Evolutionary conservation across 2,329 filamentous ascomycete genomes (phyloP), one percentile per base, ranked within the genome.

Genomic region (Alternaria triticimaculans): DNA sequence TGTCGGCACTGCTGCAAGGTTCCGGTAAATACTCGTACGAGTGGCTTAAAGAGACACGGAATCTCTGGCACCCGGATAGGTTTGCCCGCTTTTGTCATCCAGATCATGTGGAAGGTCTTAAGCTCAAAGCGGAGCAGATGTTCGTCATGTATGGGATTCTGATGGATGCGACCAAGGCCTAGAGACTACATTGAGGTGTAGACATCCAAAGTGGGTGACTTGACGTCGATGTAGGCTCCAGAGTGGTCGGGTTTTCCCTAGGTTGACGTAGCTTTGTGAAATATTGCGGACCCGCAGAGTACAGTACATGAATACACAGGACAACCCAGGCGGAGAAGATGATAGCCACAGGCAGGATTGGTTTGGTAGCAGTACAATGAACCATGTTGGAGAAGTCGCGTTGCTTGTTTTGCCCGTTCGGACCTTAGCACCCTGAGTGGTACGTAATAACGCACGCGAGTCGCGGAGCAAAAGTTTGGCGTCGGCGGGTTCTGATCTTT

Each of bases 21-120:
- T 75, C 74, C 8, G 72, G 66, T 3, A 20, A 48, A 4, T 76
- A 72, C 49, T 69, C 64, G 1, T 62, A 66, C 28, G 68, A 69
- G 15, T 74, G 70, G 64, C 66, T 80, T 26, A 77, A 75, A 60
- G 64, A 70, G 11, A 66, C 71, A 48, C 68, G 77, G 15, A 73
- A 70, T 58, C 48, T 71, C 30, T 80, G 75, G 74, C 77, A 80
- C 43, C 77, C 77, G 33, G 77, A 80, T 48, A 72, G 68, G 26
- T 78, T 79, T 48, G 72, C 67, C 30, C 68, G 72, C 48, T 71
- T 62, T 57, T 76, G 76, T 63, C 65, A 70, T 43, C 21, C 66
- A 11, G 67, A 72, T 3, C 55, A 67, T 33, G 66, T 57, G 14
- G 75, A 76, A 3, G 48, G 37, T 0, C 58, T 79, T 41, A 74